These are phyloP conservation scores for Plantago elongata DNA, from an alignment of 257 asterid species.

Conservation along the genomic window DNA sequence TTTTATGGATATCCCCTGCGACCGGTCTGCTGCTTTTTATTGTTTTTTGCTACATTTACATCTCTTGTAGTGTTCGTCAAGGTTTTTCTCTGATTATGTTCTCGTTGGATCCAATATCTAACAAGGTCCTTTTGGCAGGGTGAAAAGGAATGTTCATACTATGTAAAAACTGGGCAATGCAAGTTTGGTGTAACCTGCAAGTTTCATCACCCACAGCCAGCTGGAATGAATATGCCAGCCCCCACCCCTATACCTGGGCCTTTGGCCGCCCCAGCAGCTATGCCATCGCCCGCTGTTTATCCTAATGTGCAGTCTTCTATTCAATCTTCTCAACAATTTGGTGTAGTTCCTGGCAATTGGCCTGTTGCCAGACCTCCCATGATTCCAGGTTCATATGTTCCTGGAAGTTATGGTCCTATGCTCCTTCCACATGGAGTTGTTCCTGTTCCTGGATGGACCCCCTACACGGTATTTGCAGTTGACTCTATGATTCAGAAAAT, in stretches of 20 bases:
- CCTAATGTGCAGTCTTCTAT: slow-evolving; percentile 57
- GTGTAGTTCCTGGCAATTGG: slow-evolving; percentile 83
- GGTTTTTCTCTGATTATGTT: slow-evolving; percentile 23
- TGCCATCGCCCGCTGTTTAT: slow-evolving; percentile 48
- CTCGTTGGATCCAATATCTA: background rate
- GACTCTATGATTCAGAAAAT: slow-evolving; percentile 3
- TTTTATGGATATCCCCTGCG: slow-evolving; percentile 80
- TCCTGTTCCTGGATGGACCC: slow-evolving; percentile 79
- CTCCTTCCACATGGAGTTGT: slow-evolving; percentile 75
- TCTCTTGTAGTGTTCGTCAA: slow-evolving; percentile 14
- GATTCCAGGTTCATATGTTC: slow-evolving; percentile 68
- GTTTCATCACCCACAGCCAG: slow-evolving; percentile 95
- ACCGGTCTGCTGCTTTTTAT: slow-evolving; percentile 49
- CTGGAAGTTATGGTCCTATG: slow-evolving; percentile 71
- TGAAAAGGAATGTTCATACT: slow-evolving; percentile 86
- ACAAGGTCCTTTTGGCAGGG: slow-evolving; percentile 47
- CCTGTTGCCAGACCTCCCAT: slow-evolving; percentile 64
- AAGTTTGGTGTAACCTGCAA: slow-evolving; percentile 91
- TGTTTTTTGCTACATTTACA: slow-evolving; percentile 13
- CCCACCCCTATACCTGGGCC: slow-evolving; percentile 51
- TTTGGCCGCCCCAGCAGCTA: slow-evolving; percentile 47
- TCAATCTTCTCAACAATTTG: slow-evolving; percentile 83
- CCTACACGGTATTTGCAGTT: slow-evolving; percentile 57
- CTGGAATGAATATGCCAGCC: slow-evolving; percentile 46
- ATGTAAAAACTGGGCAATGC: slow-evolving; percentile 83